Percentiles rank a stretch among this genome's conserved stretches.
phyloP scores from a whole-genome alignment of 805 yeast genomes.

The Kodamaea kaohsiungensis region DNA sequence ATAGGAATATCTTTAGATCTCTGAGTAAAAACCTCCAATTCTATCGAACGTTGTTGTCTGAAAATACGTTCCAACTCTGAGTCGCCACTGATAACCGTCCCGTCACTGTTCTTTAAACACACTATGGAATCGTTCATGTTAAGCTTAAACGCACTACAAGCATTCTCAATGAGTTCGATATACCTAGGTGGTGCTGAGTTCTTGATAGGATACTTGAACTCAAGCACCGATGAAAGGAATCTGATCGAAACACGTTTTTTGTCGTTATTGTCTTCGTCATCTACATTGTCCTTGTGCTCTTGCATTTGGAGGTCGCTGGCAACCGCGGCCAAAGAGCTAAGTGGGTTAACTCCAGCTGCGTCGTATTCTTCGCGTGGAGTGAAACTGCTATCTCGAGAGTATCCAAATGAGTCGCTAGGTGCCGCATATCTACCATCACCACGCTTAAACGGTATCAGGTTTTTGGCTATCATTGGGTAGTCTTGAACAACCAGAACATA shows the following conservation, averaged over 20 bases:
- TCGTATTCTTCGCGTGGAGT: slow-evolving; percentile 7
- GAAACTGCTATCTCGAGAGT: slow-evolving; percentile 3
- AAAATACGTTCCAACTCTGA: slow-evolving; percentile 42
- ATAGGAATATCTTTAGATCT: slow-evolving; percentile 35
- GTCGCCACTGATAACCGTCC: slow-evolving; percentile 31
- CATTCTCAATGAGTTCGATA: slow-evolving; percentile 76
- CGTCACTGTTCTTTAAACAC: slow-evolving; percentile 29
- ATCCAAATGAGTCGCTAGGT: slow-evolving; percentile 6
- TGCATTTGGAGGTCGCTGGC: slow-evolving; percentile 28
- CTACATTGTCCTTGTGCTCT: slow-evolving; percentile 6
- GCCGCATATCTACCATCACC: background rate
- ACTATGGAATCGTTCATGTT: slow-evolving; percentile 16
- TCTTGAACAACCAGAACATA: slow-evolving; percentile 60
- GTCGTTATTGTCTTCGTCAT: background rate
- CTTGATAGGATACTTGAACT: slow-evolving; percentile 63
- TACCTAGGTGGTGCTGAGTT: slow-evolving; percentile 80
- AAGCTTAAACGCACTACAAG: slow-evolving; percentile 63
- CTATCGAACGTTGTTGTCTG: slow-evolving; percentile 28
- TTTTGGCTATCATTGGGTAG: slow-evolving; percentile 62
- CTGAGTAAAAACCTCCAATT: slow-evolving; percentile 40
- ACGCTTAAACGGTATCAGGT: slow-evolving; percentile 28
- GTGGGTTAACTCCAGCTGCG: slow-evolving; percentile 11
- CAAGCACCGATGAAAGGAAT: slow-evolving; percentile 55
- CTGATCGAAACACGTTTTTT: slow-evolving; percentile 42
- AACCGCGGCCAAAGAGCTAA: slow-evolving; percentile 37